Evolutionary conservation across 352 stramenopile species (phyloP), one percentile per base, ranked within the genome.

Genomic region (Phytophthora litchii): DNA sequence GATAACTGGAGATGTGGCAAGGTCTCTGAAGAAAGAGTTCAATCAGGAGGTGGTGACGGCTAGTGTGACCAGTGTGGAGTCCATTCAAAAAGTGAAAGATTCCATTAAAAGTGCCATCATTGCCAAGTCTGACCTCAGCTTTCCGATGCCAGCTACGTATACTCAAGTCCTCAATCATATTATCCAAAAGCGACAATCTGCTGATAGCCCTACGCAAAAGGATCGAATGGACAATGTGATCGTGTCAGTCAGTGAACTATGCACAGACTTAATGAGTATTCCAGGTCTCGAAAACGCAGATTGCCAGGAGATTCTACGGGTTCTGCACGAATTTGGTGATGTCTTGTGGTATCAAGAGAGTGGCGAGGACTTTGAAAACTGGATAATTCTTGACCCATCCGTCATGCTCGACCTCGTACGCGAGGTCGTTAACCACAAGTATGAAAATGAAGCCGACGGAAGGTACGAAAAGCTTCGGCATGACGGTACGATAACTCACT

Each of bases 301-400:
- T 4, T 67, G 59, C 23, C n/a, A 16, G 4, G 29, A 41, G 1
- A 63, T 71, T 32, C 32, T 71, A 16, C 36, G 17, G 0, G 16
- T 31, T 7, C 17, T 71, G 19, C 48, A 71, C 17, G n/a, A 50
- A 11, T 6, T 71, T 2, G 56, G 62, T 0, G 50, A 71, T 19
- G n/a, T 71, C 6, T 21, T 61, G 13, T 70, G 55, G 62, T 70
- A 60, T 9, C 40, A 70, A 29, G 23, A 61, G n/a, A 11, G 31
- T 4, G 35, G 10, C 9, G 17, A 25, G 0, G 23, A 37, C n/a
- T n/a, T n/a, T n/a, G n/a, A n/a, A n/a, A n/a, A n/a, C n/a, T n/a
- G n/a, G n/a, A n/a, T n/a, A n/a, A 60, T 67, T 34, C 17, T 67
- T 3, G 52, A 56, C 32, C 56, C 43, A 11, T 44, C 13, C 0